phyloP scores from a whole-genome alignment of 2,329 filamentous ascomycete species.

The Sarocladium kiliense region DNA sequence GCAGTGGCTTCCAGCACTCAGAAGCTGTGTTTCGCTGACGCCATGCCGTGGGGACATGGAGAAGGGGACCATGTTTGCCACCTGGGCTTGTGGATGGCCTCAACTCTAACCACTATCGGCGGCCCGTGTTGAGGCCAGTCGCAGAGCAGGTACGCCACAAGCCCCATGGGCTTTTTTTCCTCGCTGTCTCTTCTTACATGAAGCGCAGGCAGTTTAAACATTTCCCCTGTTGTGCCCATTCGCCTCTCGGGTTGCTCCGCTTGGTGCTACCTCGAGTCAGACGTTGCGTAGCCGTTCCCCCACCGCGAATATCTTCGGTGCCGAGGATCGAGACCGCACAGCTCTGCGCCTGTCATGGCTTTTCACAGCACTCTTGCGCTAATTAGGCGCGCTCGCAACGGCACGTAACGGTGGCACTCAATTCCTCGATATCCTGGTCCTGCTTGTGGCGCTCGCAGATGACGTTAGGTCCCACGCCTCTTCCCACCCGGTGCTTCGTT shows the following conservation, averaged over 20 bases:
- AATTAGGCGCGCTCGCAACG: not conserved
- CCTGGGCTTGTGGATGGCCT: not conserved
- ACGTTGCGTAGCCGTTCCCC: not conserved
- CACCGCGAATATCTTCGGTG: conserved; percentile 3
- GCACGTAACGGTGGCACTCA: too few relatives aligned
- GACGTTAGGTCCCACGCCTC: conserved; percentile 1
- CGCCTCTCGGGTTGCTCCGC: not conserved
- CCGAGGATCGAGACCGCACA: not conserved
- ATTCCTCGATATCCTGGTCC: not conserved
- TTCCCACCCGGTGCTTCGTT: not conserved
- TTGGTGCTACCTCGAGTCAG: not conserved
- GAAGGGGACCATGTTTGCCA: not conserved
- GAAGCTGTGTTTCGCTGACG: not conserved
- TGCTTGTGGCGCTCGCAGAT: not conserved
- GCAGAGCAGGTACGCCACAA: not conserved
- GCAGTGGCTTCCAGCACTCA: not conserved
- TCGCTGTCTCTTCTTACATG: not conserved
- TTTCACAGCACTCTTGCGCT: not conserved
- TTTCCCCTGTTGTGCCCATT: not conserved
- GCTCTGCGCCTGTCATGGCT: not conserved
- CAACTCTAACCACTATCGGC: not conserved
- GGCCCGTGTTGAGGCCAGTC: not conserved
- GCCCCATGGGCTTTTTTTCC: not conserved
- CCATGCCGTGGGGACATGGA: not conserved
- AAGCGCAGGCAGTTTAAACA: not conserved